phyloP scores from a whole-genome alignment of 2,329 filamentous ascomycete genomes.

The Arthrobotrys musiformis region DNA sequence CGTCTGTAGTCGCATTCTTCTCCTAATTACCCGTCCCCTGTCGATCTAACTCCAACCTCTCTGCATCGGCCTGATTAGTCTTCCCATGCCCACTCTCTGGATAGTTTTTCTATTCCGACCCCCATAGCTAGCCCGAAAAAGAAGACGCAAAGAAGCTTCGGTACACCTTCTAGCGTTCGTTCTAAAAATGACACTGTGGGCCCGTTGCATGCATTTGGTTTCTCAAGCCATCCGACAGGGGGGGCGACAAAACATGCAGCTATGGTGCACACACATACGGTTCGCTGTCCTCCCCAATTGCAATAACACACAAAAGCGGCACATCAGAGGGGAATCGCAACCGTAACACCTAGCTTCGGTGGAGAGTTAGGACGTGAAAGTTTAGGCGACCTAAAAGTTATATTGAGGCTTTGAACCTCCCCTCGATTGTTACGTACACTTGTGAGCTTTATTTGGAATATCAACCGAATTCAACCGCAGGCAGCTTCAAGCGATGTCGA shows the following conservation, averaged over 20 bases:
- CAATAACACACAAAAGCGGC: not conserved
- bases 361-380: constrained; percentile 13
- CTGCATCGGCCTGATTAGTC: constrained; percentile 43
- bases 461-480: constrained; percentile 17
- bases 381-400: constrained; percentile 52
- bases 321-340: constrained; percentile 18
- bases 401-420: constrained; percentile 39
- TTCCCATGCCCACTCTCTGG: constrained; percentile 10
- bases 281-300: constrained; percentile 10
- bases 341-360: constrained; percentile 11
- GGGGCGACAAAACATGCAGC: constrained; percentile 1
- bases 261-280: too few relatives aligned
- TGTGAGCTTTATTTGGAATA: constrained; percentile 44
- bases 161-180: constrained; percentile 49
- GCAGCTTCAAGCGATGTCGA: constrained; percentile 39
- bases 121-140: constrained; percentile 19
- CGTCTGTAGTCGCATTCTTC: not conserved
- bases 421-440: constrained; percentile 24
- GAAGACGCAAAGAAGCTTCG: constrained; percentile 49
- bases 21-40: constrained; percentile 49
- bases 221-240: constrained; percentile 46
- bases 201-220: constrained; percentile 12
- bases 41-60: constrained; percentile 36
- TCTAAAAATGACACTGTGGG: constrained; percentile 52
- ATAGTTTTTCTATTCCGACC: constrained; percentile 15